Base-by-base conservation (phyloP, 768 basidiomycete species). In the Agaricus sinodeliciosus region DNA sequence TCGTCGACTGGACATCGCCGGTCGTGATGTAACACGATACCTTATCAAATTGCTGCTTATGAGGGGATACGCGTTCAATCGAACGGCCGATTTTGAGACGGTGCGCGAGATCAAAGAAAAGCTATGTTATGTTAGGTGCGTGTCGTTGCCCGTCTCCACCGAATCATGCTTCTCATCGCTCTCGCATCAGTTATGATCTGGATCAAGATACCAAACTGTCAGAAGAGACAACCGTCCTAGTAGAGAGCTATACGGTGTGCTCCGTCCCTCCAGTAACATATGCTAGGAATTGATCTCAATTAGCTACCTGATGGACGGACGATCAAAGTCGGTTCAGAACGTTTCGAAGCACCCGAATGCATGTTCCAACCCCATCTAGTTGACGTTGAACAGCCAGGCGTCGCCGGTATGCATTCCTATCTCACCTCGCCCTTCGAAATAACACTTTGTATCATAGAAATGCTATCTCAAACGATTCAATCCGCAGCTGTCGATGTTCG, bases 1-100 rank as follows among this genome's bases (percentile, higher is more conserved):
- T 2, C 82, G 87, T 36, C 86, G 96, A 57, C 76, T 99, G 55
- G 96, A 99, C 64, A 97, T 99, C 60, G 96, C 96, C 49, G 96
- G 96, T 16, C 84, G 96, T 58, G 96, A 99, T 66, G 96, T 99
- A 43, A 99, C 96, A 43, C 84, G 94, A 62, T 99, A 99, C 70
- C 76, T 99, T 69, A 99, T 99, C 81, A 99, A 98, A 72, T 79
- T 99, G n/a, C 77, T 99, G 31, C 82, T 98, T 60, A 97, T 97
- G 94, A 85, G 95, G n/a, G 96, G 96, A n/a, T 98, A 99, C 68
- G 96, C 96, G 0, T 98, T 99, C 80, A 98, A 99, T 72, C 84
- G 96, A 37, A 99, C 96, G 2, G 96, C 96, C 25, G 96, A 99
- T 72, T 99, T 99, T 62, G 96, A 99, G 74, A 99, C 96, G 2